Conservation (phyloP, 768 basidiomycete species). For the Pisolithus marmoratus region DNA sequence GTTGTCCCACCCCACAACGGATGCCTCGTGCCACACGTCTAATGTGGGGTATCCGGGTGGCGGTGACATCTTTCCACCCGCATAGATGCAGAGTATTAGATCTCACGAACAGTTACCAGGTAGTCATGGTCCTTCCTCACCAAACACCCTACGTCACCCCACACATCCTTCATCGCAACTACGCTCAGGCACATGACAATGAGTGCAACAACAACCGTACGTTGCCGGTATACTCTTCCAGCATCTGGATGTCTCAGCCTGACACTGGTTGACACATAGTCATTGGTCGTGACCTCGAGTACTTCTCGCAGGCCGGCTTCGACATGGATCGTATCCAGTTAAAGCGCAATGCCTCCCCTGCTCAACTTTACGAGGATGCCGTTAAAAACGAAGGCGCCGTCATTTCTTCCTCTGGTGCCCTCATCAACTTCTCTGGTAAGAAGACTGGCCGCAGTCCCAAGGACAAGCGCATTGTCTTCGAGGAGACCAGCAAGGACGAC, state of each 20-base stretch:
- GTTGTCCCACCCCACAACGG: background rate
- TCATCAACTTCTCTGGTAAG: constrained; percentile 99
- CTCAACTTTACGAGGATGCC: constrained; percentile 94
- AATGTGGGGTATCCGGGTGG: background rate
- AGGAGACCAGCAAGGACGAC: constrained; percentile 93
- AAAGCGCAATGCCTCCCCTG: constrained; percentile 88
- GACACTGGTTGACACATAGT: constrained; percentile 38
- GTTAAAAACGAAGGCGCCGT: constrained; percentile 98
- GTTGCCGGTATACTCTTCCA: constrained; percentile 27
- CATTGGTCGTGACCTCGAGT: constrained; percentile 88
- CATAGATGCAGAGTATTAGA: background rate
- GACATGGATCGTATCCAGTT: constrained; percentile 97
- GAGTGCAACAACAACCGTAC: constrained; percentile 56
- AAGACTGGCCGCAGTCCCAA: constrained; percentile 98
- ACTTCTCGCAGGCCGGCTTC: constrained; percentile 98
- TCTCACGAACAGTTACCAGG: background rate
- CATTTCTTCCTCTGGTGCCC: constrained; percentile 90
- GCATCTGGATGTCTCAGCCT: constrained; percentile 6
- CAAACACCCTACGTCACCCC: constrained; percentile 84
- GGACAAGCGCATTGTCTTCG: constrained; percentile 99
- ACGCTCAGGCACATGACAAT: constrained; percentile 68
- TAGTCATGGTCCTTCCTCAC: constrained; percentile 61
- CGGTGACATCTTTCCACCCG: background rate
- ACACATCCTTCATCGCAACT: constrained; percentile 83
- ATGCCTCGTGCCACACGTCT: background rate